Evolutionary conservation across 805 yeast species (phyloP).

Genomic region (Zygotorulaspora sp.): DNA sequence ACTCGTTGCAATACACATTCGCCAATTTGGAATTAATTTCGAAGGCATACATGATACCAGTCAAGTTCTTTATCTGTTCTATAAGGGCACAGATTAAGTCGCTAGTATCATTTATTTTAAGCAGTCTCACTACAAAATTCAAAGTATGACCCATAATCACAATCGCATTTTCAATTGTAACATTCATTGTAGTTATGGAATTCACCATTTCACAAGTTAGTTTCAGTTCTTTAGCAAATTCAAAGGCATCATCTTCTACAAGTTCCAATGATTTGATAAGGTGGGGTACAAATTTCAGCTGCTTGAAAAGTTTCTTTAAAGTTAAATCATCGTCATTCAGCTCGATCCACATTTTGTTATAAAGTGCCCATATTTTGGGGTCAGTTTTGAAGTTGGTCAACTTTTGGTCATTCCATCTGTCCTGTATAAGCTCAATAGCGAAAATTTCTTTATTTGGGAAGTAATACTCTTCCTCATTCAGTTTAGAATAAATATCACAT

Average conservation of each 20-base stretch:
- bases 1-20: slow-evolving; percentile 17
- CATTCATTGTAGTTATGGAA: slow-evolving; percentile 24
- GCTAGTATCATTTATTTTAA: background rate
- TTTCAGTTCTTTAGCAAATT: slow-evolving; percentile 15
- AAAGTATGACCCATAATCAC: slow-evolving; percentile 22
- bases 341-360: slow-evolving; percentile 39
- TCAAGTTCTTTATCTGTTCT: slow-evolving; percentile 20
- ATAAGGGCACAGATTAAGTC: slow-evolving; percentile 12
- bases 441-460: slow-evolving; percentile 56
- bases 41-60: slow-evolving; percentile 18
- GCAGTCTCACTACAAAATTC: slow-evolving; percentile 9
- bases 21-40: slow-evolving; percentile 22
- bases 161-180: slow-evolving; percentile 25
- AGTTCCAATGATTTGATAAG: slow-evolving; percentile 21
- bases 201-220: slow-evolving; percentile 23
- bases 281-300: slow-evolving; percentile 38
- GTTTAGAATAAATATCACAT: slow-evolving; percentile 31
- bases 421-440: slow-evolving; percentile 55
- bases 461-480: slow-evolving; percentile 39
- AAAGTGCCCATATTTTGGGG: slow-evolving; percentile 47
- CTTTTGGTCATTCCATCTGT: slow-evolving; percentile 51
- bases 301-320: slow-evolving; percentile 42
- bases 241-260: slow-evolving; percentile 8
- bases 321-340: slow-evolving; percentile 27
- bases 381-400: slow-evolving; percentile 42